Conservation (phyloP, 192 early-diverging fungal species). For the Hyaloraphidium curvatum region DNA sequence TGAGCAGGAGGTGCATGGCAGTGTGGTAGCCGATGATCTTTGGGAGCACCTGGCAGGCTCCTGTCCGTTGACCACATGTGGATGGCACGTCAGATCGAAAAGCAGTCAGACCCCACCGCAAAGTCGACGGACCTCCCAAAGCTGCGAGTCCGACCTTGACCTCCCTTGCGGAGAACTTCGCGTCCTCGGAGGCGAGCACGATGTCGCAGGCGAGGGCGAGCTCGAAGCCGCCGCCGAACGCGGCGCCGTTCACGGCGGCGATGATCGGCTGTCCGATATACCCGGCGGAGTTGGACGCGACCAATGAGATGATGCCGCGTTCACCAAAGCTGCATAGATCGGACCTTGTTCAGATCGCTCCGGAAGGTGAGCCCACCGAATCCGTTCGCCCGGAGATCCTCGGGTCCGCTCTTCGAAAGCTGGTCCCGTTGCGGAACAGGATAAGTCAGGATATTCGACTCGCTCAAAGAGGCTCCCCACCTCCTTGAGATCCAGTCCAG, state of each 20-base stretch:
- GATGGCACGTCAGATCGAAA: neutral
- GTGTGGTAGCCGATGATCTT: neutral
- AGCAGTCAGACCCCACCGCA: neutral
- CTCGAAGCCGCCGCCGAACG: neutral
- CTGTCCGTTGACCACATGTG: no score
- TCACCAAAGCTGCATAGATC: no score
- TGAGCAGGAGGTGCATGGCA: neutral
- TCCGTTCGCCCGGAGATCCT: no score
- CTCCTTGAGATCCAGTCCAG: neutral
- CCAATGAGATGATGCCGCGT: no score
- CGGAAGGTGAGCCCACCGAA: neutral
- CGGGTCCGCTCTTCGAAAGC: no score
- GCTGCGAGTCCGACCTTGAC: neutral
- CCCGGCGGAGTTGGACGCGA: no score
- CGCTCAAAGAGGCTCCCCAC: no score
- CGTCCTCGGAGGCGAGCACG: neutral
- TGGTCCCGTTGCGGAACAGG: no score
- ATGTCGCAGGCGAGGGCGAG: neutral
- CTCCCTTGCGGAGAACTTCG: neutral
- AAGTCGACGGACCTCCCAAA: neutral
- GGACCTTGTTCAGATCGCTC: neutral
- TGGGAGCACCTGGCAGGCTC: no score
- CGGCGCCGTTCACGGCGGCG: neutral
- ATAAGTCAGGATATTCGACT: no score
- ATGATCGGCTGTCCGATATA: no score